phyloP scores from a whole-genome alignment of 768 basidiomycete species.

The Trametes cubensis region DNA sequence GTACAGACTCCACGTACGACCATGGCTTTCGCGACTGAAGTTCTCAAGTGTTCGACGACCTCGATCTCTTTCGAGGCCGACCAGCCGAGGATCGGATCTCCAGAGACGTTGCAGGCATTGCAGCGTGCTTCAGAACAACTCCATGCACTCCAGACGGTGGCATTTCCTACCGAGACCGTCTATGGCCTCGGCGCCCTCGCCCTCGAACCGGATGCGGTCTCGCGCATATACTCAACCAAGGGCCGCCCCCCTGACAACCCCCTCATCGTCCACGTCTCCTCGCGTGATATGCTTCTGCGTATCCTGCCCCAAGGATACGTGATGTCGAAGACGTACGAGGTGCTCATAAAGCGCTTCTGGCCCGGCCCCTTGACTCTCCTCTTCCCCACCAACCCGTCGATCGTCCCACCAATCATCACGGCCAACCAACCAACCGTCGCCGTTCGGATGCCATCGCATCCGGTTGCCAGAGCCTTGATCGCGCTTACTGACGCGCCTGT shows the following conservation, averaged over 20 bases:
- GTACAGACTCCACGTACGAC: slow-evolving; percentile 3
- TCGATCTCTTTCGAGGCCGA: slow-evolving; percentile 61
- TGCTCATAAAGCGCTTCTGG: slow-evolving; percentile 87
- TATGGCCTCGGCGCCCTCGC: slow-evolving; percentile 96
- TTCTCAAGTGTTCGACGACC: slow-evolving; percentile 65
- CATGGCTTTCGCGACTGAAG: slow-evolving; percentile 36
- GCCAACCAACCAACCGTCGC: slow-evolving; percentile 83
- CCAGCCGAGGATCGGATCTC: slow-evolving; percentile 50
- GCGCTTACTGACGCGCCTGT: slow-evolving; percentile 72
- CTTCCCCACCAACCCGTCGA: slow-evolving; percentile 69
- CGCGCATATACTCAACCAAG: slow-evolving; percentile 84
- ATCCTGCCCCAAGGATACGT: slow-evolving; percentile 68
- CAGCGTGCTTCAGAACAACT: slow-evolving; percentile 59
- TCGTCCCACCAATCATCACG: slow-evolving; percentile 76
- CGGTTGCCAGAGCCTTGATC: slow-evolving; percentile 89
- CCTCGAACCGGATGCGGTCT: slow-evolving; percentile 60
- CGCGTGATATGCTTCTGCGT: slow-evolving; percentile 73
- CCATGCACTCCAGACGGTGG: slow-evolving; percentile 60
- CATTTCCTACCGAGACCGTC: slow-evolving; percentile 97
- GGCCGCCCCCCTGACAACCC: slow-evolving; percentile 96
- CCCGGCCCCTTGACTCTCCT: slow-evolving; percentile 92
- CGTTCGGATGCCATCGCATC: slow-evolving; percentile 92
- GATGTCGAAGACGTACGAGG: slow-evolving; percentile 66
- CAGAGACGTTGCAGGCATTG: slow-evolving; percentile 56
- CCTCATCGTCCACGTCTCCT: slow-evolving; percentile 95